Conservation (phyloP, 108 stramenopile genomes). For the Schizochytrium sp. region DNA sequence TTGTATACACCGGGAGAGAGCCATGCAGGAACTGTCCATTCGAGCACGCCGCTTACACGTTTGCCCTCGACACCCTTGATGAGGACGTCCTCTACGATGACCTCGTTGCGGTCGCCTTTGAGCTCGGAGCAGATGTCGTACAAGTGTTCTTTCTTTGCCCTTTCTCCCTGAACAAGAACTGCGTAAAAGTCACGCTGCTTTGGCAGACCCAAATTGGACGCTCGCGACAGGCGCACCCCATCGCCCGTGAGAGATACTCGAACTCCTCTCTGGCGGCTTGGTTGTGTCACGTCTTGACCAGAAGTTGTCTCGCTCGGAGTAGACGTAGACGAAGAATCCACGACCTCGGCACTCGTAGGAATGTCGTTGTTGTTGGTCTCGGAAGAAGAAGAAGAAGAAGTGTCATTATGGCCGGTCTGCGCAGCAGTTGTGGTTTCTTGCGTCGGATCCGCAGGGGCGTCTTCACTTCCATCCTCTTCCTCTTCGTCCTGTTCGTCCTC, state of each 20-base stretch:
- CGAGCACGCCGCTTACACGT: neutral
- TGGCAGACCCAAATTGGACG: neutral
- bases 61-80: neutral
- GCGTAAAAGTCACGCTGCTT: constrained; percentile 10
- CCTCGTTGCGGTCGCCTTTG: neutral
- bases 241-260: neutral
- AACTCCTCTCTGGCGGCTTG: neutral
- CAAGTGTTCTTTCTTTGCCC: neutral
- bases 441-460: too few species aligned
- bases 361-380: too few species aligned
- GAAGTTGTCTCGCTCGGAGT: too few species aligned
- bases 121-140: neutral
- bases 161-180: neutral
- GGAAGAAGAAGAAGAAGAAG: too few species aligned
- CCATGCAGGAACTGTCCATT: neutral
- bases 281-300: neutral
- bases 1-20: neutral
- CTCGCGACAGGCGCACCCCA: neutral
- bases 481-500: neutral
- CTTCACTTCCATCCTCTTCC: neutral
- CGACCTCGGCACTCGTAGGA: too few species aligned
- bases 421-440: too few species aligned
- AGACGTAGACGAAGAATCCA: too few species aligned
- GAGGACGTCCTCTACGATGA: neutral
- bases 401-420: too few species aligned